Base-by-base conservation (phyloP, 305 asterid genomes). In the Rubia balearica region DNA sequence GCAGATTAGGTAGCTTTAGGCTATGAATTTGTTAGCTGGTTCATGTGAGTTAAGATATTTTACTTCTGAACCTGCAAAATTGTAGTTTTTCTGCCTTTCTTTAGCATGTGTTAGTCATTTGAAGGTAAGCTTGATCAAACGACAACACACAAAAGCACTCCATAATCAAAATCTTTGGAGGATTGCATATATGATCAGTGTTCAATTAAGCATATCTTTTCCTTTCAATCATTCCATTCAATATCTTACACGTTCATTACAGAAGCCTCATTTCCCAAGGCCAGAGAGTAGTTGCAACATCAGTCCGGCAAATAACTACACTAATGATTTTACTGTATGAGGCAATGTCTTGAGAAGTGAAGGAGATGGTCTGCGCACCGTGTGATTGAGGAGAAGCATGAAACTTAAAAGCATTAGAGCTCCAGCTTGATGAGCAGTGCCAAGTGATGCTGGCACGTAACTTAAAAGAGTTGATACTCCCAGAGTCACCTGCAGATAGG, bases 371-470 rank as follows among this genome's bases (percentile, higher is more conserved):
- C 90, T 87, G 8, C 99, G 87, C 49, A 90, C 80, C 6, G 95
- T 84, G 83, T 94, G 99, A 81, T 88, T 91, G 82, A 94, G 99
- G 75, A 89, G 81, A 75, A 94, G 83, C 96, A 88, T 81, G 13
- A 91, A 77, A 57, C 87, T 85, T 55, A 94, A 59, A 65, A 94
- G 99, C 24, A 95, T 91, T 68, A 94, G 82, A 22, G 96, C 99
- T 73, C 99, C 99, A 4, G 96, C 99, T 70, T 94, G 99, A 76
- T 94, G 97, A 76, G 96, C 96, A 22, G 87, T 55, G 76, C 96
- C 97, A 21, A 93, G 80, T 14, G 96, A 89, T 36, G 87, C 96
- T 5, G 98, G 98, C n/a, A 91, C 97, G 24, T 90, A 91, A 0
- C 92, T 75, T 40, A 93, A 84, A 40, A 93, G 91, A 59, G 96